A percentile compares a stretch with the other conserved stretches of the same genome.
phyloP scores from a whole-genome alignment of 2,329 filamentous ascomycete genomes.

The Pleoardoris graminearum region DNA sequence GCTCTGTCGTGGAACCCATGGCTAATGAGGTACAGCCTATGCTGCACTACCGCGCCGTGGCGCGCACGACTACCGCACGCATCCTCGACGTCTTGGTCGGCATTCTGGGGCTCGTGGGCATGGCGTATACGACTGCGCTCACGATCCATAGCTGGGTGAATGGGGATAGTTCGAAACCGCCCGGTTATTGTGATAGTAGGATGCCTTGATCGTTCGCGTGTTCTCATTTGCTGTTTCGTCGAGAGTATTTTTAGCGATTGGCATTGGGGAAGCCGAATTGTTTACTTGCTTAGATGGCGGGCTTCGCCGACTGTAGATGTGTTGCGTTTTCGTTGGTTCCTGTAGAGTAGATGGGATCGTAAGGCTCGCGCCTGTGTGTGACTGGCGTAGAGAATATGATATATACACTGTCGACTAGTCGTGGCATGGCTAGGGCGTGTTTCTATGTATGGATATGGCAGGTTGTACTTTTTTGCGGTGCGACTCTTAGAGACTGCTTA shows the following conservation, averaged over 20 bases:
- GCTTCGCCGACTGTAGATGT: too few species aligned
- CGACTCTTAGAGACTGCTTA: too few species aligned
- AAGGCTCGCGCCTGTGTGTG: not conserved
- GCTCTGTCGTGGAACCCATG: not conserved
- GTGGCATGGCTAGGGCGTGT: too few species aligned
- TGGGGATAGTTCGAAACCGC: conserved; percentile 56
- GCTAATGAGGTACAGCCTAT: conserved; percentile 68
- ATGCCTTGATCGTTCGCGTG: conserved; percentile 1
- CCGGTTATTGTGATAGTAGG: conserved; percentile 64
- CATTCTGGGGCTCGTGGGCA: conserved; percentile 80
- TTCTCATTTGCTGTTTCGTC: not conserved
- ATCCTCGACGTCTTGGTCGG: conserved; percentile 74
- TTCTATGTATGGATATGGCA: too few species aligned
- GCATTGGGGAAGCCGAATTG: too few species aligned
- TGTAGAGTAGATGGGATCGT: not conserved
- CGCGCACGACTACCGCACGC: conserved; percentile 68
- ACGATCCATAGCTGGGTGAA: conserved; percentile 86
- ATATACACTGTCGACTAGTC: too few species aligned
- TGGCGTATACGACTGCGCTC: conserved; percentile 87
- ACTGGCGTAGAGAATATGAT: too few species aligned
- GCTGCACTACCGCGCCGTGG: conserved; percentile 82
- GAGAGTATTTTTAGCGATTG: too few species aligned
- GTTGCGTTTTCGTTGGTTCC: not conserved
- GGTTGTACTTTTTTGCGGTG: too few species aligned
- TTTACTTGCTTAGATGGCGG: too few species aligned